A percentile compares a stretch with the other conserved stretches of the same genome.
Evolutionary conservation across 257 asterid species (phyloP).

Genomic region (Forsythia suspensa): DNA sequence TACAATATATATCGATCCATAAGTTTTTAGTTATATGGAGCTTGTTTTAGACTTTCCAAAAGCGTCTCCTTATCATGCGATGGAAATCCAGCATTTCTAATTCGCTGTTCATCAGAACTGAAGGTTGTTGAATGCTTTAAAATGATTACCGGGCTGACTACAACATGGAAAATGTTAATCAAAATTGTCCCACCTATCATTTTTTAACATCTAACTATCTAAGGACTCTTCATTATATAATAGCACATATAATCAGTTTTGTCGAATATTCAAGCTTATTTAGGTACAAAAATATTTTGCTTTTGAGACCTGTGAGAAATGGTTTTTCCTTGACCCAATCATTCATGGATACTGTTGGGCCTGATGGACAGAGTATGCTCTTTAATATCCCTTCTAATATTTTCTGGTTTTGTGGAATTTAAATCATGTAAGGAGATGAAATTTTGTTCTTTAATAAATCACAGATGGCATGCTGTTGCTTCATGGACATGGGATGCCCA

Average conservation of each 20-base stretch:
- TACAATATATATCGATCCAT: background rate
- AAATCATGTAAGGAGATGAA: conserved; percentile 5
- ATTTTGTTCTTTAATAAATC: background rate
- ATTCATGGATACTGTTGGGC: conserved; percentile 25
- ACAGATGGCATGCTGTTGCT: conserved; percentile 87
- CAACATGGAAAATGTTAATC: background rate
- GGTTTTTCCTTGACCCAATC: conserved; percentile 49
- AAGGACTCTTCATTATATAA: background rate
- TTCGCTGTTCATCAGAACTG: background rate
- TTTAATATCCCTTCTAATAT: conserved; percentile 8
- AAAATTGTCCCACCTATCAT: background rate
- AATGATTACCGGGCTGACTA: background rate
- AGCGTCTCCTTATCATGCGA: background rate
- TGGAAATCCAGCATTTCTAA: background rate
- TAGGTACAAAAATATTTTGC: background rate
- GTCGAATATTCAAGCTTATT: background rate
- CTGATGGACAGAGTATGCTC: conserved; percentile 63
- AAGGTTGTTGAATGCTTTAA: background rate
- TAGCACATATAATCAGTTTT: background rate
- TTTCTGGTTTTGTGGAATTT: background rate
- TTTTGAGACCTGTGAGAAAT: background rate
- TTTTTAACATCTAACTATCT: background rate
- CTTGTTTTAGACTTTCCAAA: background rate
- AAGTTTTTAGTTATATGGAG: background rate
- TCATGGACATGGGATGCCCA: conserved; percentile 99